Evolutionary conservation across 805 yeast genomes (phyloP).

Genomic region (Cyberlindnera veronae): DNA sequence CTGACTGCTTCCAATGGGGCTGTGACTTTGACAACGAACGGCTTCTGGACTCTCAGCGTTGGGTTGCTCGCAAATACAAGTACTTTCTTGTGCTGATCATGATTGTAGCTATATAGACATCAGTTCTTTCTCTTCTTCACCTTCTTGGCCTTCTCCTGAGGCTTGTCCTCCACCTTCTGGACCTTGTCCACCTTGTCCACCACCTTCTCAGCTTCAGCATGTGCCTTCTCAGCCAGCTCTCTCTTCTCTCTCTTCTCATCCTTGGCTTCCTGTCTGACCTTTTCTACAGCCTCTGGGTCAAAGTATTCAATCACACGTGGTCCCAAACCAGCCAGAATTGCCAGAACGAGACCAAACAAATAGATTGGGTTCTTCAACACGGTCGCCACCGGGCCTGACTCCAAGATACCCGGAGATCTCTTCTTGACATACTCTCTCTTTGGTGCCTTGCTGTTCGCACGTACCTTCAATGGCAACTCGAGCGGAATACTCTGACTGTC

Average conservation of each 20-base stretch:
- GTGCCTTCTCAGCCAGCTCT: constrained; percentile 3
- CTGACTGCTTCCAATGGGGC: no score
- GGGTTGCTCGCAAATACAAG: no score
- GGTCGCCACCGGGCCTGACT: constrained; percentile 36
- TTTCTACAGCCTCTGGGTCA: constrained; percentile 38
- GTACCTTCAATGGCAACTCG: constrained; percentile 24
- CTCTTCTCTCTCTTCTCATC: constrained; percentile 1
- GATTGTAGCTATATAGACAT: no score
- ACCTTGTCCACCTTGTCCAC: no score
- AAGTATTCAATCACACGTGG: constrained; percentile 37
- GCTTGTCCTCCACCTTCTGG: not conserved
- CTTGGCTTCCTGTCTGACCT: constrained; percentile 29
- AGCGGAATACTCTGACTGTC: constrained; percentile 4
- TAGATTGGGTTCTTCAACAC: constrained; percentile 37
- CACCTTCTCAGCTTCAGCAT: constrained; percentile 1
- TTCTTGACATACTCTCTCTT: constrained; percentile 31
- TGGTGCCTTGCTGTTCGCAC: constrained; percentile 29
- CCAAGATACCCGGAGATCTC: constrained; percentile 32
- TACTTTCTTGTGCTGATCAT: no score
- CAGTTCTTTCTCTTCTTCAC: constrained; percentile 1
- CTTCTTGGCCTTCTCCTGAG: not conserved
- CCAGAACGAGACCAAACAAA: constrained; percentile 30
- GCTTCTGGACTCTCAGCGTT: no score
- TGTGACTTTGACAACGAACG: no score
- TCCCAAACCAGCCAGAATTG: constrained; percentile 25